Conservation (phyloP, 2,329 filamentous ascomycete species). For the Stachybotrys chlorohalonatus region DNA sequence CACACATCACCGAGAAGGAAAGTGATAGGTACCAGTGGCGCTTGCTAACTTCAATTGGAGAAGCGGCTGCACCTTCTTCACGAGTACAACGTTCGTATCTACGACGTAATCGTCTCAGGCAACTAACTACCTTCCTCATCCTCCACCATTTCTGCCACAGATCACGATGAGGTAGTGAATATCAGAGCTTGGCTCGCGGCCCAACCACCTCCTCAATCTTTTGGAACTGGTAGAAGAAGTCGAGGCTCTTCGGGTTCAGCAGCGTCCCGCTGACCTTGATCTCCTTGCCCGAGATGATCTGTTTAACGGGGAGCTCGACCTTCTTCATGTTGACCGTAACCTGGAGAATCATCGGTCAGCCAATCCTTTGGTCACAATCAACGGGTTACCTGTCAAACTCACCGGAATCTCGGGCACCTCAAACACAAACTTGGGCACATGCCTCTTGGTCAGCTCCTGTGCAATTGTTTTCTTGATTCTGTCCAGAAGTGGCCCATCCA, state of each 20-base stretch:
- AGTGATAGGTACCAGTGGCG: too few relatives aligned
- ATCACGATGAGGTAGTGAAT: neutral
- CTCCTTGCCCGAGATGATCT: slow-evolving; percentile 67
- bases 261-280: slow-evolving; percentile 71
- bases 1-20: too few relatives aligned
- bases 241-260: slow-evolving; percentile 64
- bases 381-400: slow-evolving; percentile 21
- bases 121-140: neutral
- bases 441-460: slow-evolving; percentile 58
- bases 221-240: slow-evolving; percentile 69
- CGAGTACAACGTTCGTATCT: too few relatives aligned
- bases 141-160: neutral
- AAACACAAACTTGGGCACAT: slow-evolving; percentile 72
- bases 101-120: too few relatives aligned
- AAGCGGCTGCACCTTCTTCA: too few relatives aligned
- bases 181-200: slow-evolving; percentile 20
- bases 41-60: too few relatives aligned
- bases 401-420: slow-evolving; percentile 75
- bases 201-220: slow-evolving; percentile 22
- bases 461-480: slow-evolving; percentile 57
- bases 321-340: slow-evolving; percentile 80
- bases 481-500: slow-evolving; percentile 44
- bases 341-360: slow-evolving; percentile 24
- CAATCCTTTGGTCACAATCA: too few relatives aligned
- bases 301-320: slow-evolving; percentile 76